Evolutionary conservation across 2,329 filamentous ascomycete species (phyloP), one percentile per base, ranked within the genome.

Genomic region (Hymenotorrendiella dingleyae): DNA sequence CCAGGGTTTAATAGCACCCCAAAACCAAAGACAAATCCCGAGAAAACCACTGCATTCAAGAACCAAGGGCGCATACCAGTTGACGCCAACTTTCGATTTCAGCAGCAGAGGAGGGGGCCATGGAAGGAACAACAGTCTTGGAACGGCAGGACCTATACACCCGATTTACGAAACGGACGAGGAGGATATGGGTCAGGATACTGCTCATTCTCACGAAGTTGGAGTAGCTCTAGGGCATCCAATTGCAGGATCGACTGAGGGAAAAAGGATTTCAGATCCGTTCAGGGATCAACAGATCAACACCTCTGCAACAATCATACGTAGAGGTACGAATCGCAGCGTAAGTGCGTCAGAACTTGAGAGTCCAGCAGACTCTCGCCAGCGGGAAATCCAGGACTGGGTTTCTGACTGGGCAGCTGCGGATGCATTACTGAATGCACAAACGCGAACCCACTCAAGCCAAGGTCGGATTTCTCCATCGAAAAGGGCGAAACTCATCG

Each of bases 101-200:
- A 50, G 37, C 20, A 20, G 38, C 19, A n/a, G n/a, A n/a, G 36
- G 30, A n/a, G 33, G 19, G 7, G 36, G 30, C 10, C 71, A 74
- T 38, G 65, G 62, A 32, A 66, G 72, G 38, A 61, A 50, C 6
- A 58, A 68, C 23, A 70, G 64, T 43, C 67, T 71, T 14, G 68
- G 68, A 6, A 61, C 59, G 35, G 70, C 73, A 23, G 71, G 72
- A 3, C 64, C 68, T 19, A 82, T 82, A 20, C 78, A 80, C 55
- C 75, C 77, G 0, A 83, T 83, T 34, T 77, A 80, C 10, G 78
- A 82, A 45, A 78, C 81, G 48, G 74, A 79, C 38, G 74, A 77
- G 44, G 66, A 67, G 20, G 55, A 54, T 20, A 43, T 49, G 27
- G 40, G 37, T 30, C 28, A 41, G 12, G 20, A 14, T 17, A 37